Percentiles rank a stretch among this genome's conserved stretches.
Conservation (phyloP, 139 green algal genomes). For the Pleodorina starrii region DNA sequence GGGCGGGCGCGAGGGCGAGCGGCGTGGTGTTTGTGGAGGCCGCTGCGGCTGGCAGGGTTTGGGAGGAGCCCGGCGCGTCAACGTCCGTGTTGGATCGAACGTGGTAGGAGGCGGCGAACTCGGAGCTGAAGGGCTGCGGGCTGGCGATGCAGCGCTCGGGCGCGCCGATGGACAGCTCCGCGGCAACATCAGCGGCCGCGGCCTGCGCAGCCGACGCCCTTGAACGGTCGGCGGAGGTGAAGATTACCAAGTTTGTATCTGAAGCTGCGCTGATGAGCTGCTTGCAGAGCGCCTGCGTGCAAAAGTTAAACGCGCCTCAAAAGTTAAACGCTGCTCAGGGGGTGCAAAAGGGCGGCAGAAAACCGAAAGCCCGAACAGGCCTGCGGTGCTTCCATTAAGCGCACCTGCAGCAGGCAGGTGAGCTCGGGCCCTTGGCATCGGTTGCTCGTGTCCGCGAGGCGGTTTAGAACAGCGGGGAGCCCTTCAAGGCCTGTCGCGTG, state of each 20-base stretch:
- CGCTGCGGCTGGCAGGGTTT: neutral
- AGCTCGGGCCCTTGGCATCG: slow-evolving; percentile 33
- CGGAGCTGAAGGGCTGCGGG: slow-evolving; percentile 8
- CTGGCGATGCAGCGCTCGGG: slow-evolving; percentile 7
- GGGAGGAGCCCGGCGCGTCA: neutral
- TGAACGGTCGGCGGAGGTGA: neutral
- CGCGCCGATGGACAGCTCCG: slow-evolving; percentile 16
- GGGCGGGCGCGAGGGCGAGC: neutral
- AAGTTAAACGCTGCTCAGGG: too few species aligned
- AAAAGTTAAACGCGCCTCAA: too few species aligned
- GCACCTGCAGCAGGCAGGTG: slow-evolving; percentile 32
- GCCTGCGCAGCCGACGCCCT: neutral
- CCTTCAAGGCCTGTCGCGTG: slow-evolving; percentile 11
- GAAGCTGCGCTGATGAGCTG: slow-evolving; percentile 34
- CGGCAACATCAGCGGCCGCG: neutral
- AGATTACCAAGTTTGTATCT: neutral
- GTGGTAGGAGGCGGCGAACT: neutral
- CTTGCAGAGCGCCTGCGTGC: slow-evolving; percentile 23
- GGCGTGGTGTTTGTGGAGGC: slow-evolving; percentile 9
- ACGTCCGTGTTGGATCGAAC: neutral
- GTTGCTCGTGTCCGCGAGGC: neutral
- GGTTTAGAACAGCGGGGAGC: neutral
- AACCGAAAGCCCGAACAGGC: too few species aligned
- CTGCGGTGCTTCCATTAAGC: too few species aligned
- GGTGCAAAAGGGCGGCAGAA: too few species aligned